A percentile compares a stretch with the other conserved stretches of the same genome.
Conservation (phyloP, 1,139 yeast genomes). For the Sugiyamaella japonica region DNA sequence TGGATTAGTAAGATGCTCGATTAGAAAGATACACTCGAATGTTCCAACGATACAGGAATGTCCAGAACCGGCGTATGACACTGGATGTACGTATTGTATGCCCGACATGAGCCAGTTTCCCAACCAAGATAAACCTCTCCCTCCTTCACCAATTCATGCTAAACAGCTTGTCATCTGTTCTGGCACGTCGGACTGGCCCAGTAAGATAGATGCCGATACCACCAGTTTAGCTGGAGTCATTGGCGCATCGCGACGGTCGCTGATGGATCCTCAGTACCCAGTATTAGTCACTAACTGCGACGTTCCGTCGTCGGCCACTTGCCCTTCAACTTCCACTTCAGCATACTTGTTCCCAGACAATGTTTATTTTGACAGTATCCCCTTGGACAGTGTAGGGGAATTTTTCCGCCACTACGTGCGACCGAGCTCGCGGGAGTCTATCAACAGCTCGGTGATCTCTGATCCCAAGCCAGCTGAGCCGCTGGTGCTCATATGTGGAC, state of each 20-base stretch:
- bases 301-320: slow-evolving; percentile 24
- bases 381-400: slow-evolving; percentile 37
- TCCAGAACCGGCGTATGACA: slow-evolving; percentile 55
- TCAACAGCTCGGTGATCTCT: slow-evolving; percentile 28
- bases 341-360: slow-evolving; percentile 59
- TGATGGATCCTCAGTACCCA: slow-evolving; percentile 47
- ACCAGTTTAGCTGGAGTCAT: slow-evolving; percentile 42
- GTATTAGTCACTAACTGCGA: slow-evolving; percentile 52
- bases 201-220: slow-evolving; percentile 53
- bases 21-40: background rate
- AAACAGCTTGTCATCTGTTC: slow-evolving; percentile 59
- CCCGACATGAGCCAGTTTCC: slow-evolving; percentile 40
- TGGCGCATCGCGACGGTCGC: slow-evolving; percentile 11
- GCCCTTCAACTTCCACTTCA: slow-evolving; percentile 21
- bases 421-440: slow-evolving; percentile 6
- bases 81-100: slow-evolving; percentile 63
- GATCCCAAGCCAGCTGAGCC: slow-evolving; percentile 14
- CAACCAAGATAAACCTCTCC: slow-evolving; percentile 23
- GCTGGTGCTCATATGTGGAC: slow-evolving; percentile 62
- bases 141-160: slow-evolving; percentile 51
- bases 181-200: slow-evolving; percentile 52
- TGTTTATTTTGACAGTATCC: slow-evolving; percentile 43
- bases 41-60: slow-evolving; percentile 38
- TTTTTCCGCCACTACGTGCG: slow-evolving; percentile 46
- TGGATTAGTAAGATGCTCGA: no score